Evolutionary conservation across 2,329 filamentous ascomycete species (phyloP).

Genomic region (Endoconidiophora polonica): DNA sequence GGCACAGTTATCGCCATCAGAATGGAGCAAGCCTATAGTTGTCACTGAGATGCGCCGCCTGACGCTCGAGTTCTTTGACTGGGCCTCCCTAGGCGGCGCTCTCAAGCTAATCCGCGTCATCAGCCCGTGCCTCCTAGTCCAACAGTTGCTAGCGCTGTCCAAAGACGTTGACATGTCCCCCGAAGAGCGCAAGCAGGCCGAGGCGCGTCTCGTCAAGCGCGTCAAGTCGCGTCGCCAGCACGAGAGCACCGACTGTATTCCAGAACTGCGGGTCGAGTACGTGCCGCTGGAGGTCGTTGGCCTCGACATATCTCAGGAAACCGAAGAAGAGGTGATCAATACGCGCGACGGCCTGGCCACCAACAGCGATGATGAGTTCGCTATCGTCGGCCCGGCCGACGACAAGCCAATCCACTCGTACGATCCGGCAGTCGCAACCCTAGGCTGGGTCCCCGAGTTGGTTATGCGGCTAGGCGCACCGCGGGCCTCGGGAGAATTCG

Average conservation of each 20-base stretch:
- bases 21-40: constrained; percentile 49
- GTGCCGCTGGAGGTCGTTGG: constrained; percentile 60
- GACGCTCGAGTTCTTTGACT: constrained; percentile 66
- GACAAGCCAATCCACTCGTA: constrained; percentile 45
- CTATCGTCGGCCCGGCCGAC: constrained; percentile 22
- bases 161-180: constrained; percentile 15
- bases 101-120: constrained; percentile 71
- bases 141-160: constrained; percentile 29
- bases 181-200: constrained; percentile 23
- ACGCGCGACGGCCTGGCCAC: constrained; percentile 39
- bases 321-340: constrained; percentile 34
- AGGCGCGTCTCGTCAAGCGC: constrained; percentile 40
- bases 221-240: constrained; percentile 55
- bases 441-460: constrained; percentile 23
- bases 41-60: constrained; percentile 54
- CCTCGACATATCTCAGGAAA: constrained; percentile 56
- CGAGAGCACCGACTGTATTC: constrained; percentile 54
- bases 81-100: constrained; percentile 62
- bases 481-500: constrained; percentile 15
- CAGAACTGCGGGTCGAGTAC: constrained; percentile 66
- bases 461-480: constrained; percentile 16
- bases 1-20: constrained; percentile 26
- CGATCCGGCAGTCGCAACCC: constrained; percentile 31
- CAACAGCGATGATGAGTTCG: constrained; percentile 50
- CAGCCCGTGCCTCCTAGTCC: constrained; percentile 56